phyloP scores from a whole-genome alignment of 352 stramenopile genomes.

The Phytophthora uliginosa region DNA sequence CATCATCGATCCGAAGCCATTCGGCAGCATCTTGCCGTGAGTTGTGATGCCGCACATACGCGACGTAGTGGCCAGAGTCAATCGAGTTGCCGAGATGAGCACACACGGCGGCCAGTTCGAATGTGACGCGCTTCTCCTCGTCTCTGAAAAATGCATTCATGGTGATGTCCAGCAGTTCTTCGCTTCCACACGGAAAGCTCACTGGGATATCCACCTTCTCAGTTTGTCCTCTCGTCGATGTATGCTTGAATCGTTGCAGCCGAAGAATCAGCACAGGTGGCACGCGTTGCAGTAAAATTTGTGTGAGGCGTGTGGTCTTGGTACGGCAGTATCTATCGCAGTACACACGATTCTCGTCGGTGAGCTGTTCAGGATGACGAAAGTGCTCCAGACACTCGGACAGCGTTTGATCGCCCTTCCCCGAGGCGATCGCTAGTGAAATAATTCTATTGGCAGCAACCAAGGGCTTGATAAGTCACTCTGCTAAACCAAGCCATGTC shows the following conservation, averaged over 20 bases:
- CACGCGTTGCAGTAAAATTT: slow-evolving; percentile 75
- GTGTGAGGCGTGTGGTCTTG: slow-evolving; percentile 77
- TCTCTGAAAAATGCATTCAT: slow-evolving; percentile 74
- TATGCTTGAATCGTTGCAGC: slow-evolving; percentile 80
- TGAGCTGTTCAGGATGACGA: slow-evolving; percentile 67
- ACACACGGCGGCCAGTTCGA: slow-evolving; percentile 77
- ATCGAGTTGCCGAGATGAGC: slow-evolving; percentile 72
- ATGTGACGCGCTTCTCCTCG: slow-evolving; percentile 48
- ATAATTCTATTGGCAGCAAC: slow-evolving; percentile 55
- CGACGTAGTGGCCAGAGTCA: slow-evolving; percentile 82
- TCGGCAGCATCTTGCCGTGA: background rate
- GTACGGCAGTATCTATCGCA: slow-evolving; percentile 72
- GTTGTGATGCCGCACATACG: slow-evolving; percentile 13
- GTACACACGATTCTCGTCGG: slow-evolving; percentile 73
- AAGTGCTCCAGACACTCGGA: slow-evolving; percentile 63
- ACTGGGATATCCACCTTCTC: slow-evolving; percentile 72
- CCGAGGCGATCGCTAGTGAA: slow-evolving; percentile 64
- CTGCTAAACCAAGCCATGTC: background rate
- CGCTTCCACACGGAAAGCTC: slow-evolving; percentile 60
- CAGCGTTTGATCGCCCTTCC: slow-evolving; percentile 52
- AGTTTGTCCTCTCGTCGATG: slow-evolving; percentile 28
- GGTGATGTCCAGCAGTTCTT: slow-evolving; percentile 66
- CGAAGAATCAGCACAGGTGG: slow-evolving; percentile 68
- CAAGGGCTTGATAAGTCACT: background rate
- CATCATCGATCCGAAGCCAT: slow-evolving; percentile 2